Evolutionary conservation across 2,329 filamentous ascomycete species (phyloP), one percentile per base, ranked within the genome.

Genomic region (Xylariaceae sp.): DNA sequence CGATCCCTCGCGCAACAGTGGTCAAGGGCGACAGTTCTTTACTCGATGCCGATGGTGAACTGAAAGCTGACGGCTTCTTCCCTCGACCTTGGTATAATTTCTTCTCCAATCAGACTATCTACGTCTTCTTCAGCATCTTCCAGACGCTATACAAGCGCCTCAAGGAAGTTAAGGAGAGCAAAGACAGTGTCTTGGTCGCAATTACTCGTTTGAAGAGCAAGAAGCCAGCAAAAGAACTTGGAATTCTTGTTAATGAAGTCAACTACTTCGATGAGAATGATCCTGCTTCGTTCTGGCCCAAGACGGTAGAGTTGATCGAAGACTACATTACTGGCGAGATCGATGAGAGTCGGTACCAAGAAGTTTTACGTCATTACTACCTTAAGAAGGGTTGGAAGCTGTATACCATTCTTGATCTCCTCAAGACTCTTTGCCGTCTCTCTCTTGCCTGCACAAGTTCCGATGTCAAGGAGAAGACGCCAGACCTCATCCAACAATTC

Each of bases 61-160:
- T 84, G 67, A 94, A 83, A 79, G 89, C 76, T 59, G 92, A 96
- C 60, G 90, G 92, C 48, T 87, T 90, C 56, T 96, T 95, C 75
- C 82, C 83, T 65, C 90, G 93, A 43, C 87, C 87, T 9, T 87
- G 86, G 75, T 96, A 92, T 78, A 94, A 94, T 71, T 86, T 98
- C 71, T 99, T 96, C 78, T 89, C 88, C 72, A 98, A 97, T 73
- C 85, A 92, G 67, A 91, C 89, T 3, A 88, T 99, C 58, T 96
- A 92, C 71, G 93, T 95, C 75, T 98, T 99, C 81, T 90, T 99
- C 78, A 91, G 89, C 65, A 88, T 96, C 60, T 95, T 99, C 73
- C 87, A 96, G 70, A 90, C 89, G n/a, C 79, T 99, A 4, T 98
- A 96, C 75, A 86, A 87, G 68, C 87, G 95, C 36, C 82, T 99